Conservation (phyloP, 306 rosid genomes). For the Canavalia gladiata region DNA sequence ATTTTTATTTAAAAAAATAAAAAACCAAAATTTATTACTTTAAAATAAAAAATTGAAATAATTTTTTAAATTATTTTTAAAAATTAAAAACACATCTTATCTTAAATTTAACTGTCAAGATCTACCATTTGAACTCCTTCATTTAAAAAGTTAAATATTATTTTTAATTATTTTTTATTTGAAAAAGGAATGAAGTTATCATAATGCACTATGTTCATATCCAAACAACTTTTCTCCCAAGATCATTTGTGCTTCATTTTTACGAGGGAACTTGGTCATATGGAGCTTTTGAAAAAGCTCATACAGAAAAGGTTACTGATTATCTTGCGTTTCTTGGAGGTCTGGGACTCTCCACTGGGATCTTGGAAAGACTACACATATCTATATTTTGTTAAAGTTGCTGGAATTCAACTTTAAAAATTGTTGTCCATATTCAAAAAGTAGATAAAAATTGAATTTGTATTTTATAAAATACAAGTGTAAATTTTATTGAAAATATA, state of each 20-base stretch:
- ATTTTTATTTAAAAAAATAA: no score
- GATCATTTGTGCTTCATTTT: conserved; percentile 3
- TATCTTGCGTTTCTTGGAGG: conserved; percentile 17
- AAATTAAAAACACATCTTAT: no score
- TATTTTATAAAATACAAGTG: no score
- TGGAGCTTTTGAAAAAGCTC: background rate
- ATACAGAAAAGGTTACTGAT: background rate
- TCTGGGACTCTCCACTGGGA: conserved; percentile 8
- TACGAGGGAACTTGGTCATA: background rate
- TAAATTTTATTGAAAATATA: no score
- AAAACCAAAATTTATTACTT: no score
- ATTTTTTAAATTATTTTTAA: no score
- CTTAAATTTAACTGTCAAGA: no score
- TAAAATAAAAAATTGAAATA: no score
- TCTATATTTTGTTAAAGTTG: conserved; percentile 13
- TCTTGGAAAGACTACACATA: conserved; percentile 13
- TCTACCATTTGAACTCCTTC: no score
- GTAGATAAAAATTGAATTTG: no score
- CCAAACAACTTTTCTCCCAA: conserved; percentile 12
- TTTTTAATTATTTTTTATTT: background rate
- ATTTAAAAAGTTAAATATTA: background rate
- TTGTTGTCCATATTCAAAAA: background rate
- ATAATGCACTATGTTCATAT: background rate
- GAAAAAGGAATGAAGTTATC: background rate
- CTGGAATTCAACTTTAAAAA: conserved; percentile 7